Conservation (phyloP, 2,329 filamentous ascomycete genomes). For the Monosporascus sp. region DNA sequence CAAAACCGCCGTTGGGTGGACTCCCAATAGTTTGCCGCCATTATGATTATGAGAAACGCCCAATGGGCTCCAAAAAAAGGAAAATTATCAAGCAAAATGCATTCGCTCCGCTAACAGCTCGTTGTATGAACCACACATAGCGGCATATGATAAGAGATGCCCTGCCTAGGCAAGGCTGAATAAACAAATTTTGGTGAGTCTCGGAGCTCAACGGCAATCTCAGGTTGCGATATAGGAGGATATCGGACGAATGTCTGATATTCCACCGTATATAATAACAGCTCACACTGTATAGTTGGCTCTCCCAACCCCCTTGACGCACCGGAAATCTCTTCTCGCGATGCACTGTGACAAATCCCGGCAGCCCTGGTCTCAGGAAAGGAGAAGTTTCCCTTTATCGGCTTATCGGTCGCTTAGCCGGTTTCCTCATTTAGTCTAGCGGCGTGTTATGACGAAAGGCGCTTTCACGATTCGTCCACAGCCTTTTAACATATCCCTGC, state of each 20-base stretch:
- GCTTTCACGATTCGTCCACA: neutral
- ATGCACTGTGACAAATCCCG: neutral
- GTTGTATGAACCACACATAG: neutral
- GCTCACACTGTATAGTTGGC: neutral
- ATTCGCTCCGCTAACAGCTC: neutral
- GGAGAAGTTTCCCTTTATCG: neutral
- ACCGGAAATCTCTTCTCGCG: neutral
- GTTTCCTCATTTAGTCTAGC: neutral
- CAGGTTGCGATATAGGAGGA: too few species aligned
- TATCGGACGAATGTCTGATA: too few species aligned
- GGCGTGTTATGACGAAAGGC: neutral
- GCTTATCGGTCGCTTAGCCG: neutral
- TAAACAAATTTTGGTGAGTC: neutral
- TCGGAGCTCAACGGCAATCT: too few species aligned
- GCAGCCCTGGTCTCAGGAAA: neutral
- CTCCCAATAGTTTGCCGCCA: constrained; percentile 96
- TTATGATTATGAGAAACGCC: constrained; percentile 30
- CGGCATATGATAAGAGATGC: neutral
- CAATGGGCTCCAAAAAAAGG: neutral
- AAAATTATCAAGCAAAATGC: neutral
- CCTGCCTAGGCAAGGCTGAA: neutral
- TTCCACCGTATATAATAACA: neutral
- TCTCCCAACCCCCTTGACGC: neutral
- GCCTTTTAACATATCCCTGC: neutral
- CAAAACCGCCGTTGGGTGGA: constrained; percentile 87